Base-by-base conservation (phyloP, 176 grass and related monocot genomes). In the Oryza glumipatula region DNA sequence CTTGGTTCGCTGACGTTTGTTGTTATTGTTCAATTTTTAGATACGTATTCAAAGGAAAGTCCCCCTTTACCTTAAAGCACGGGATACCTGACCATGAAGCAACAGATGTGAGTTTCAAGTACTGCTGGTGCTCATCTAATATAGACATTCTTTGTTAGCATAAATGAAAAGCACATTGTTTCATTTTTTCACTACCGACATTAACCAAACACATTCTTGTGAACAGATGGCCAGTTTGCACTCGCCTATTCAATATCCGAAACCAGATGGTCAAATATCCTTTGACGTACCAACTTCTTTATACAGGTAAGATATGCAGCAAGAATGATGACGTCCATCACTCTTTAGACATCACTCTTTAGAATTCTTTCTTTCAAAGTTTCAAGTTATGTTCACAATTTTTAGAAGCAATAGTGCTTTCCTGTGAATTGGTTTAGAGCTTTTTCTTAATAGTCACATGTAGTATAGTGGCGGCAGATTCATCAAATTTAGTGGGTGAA, bases 281-380 rank as follows among this genome's bases (percentile, higher is more conserved):
- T 98, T 95, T 66, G 93, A 98, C n/a, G 91, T 98, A 47, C 89
- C 91, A 73, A 90, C 96, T 73, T 98, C 96, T 68, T 85, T 98
- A 74, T 98, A 96, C 74, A 95, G 93, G 96, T 98, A 78, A 58
- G 46, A 24, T 22, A 54, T 73, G 58, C 58, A 72, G 1, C 67
- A 79, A 83, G 58, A 68, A 47, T 12, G 44, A 30, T 43, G 12
- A 7, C 22, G 19, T 13, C 6, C 33, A 49, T 41, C 76, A 35
- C 3, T 23, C 36, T 49, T 11, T 82, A 48, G 70, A 77, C 30
- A 30, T 30, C 76, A 35, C 6, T 23, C 36, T 49, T 11, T 82
- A 48, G 70, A 77, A 4, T 41, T 73, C 16, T 82, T 65, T 65
- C 11, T 7, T 65, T 67, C 26, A 26, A 26, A 26, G 26, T 26